Percentiles rank a stretch among this genome's conserved stretches.
Conservation (phyloP, 2,329 filamentous ascomycete genomes). For the Colletotrichum scovillei region DNA sequence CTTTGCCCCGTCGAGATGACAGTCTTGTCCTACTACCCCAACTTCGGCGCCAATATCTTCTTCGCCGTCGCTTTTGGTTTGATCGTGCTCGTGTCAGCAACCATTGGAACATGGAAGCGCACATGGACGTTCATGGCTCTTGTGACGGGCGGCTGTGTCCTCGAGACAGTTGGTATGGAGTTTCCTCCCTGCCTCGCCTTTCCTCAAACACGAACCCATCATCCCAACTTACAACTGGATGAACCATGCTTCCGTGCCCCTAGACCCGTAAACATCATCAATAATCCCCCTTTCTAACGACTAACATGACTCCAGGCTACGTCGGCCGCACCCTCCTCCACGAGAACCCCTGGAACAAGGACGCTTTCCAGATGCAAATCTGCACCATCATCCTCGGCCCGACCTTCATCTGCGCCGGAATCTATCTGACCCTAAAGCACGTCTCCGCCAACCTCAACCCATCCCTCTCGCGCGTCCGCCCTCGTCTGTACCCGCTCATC, state of each 20-base stretch:
- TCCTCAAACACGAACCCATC: neutral
- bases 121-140: conserved; percentile 67
- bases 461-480: conserved; percentile 60
- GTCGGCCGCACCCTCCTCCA: conserved; percentile 62
- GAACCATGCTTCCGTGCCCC: conserved; percentile 6
- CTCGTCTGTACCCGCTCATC: conserved; percentile 64
- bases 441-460: conserved; percentile 61
- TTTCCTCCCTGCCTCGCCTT: neutral
- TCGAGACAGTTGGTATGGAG: conserved; percentile 62
- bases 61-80: conserved; percentile 62
- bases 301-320: conserved; percentile 56
- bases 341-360: conserved; percentile 64
- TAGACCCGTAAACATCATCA: neutral
- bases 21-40: conserved; percentile 67
- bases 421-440: conserved; percentile 75
- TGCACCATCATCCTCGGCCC: conserved; percentile 69
- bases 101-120: conserved; percentile 58
- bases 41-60: conserved; percentile 65
- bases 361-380: conserved; percentile 69
- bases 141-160: conserved; percentile 59
- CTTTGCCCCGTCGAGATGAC: conserved; percentile 63
- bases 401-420: conserved; percentile 69
- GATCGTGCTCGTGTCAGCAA: conserved; percentile 53
- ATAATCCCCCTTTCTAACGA: neutral
- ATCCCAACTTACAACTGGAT: neutral